Evolutionary conservation across 1,139 yeast genomes (phyloP).

Genomic region (Geotrichum cucujoidarum): DNA sequence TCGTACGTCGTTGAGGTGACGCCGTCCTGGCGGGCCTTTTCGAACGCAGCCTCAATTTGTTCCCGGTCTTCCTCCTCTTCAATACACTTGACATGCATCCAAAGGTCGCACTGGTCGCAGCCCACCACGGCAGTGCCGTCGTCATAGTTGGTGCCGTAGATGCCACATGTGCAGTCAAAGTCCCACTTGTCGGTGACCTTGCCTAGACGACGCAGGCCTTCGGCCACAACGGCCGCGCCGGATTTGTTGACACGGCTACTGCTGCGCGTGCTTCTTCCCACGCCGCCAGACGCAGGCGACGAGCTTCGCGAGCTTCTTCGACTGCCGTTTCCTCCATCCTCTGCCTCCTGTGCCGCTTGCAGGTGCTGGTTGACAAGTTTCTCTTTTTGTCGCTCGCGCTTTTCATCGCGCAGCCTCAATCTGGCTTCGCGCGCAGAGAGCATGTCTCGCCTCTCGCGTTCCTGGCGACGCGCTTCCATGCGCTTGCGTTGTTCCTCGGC

Average conservation of each 20-base stretch:
- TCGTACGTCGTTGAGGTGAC: conserved; percentile 3
- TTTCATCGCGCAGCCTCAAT: conserved; percentile 9
- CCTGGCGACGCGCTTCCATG: conserved; percentile 18
- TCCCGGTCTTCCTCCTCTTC: conserved; percentile 8
- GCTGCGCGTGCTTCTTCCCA: conserved; percentile 9
- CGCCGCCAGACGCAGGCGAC: conserved; percentile 6
- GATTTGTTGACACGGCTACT: conserved; percentile 3
- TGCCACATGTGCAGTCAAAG: conserved; percentile 43
- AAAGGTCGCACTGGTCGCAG: conserved; percentile 41
- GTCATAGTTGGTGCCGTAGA: conserved; percentile 39
- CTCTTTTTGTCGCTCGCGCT: conserved; percentile 1
- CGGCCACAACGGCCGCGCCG: background rate
- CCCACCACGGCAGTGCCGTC: conserved; percentile 38
- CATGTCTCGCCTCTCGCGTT: conserved; percentile 21
- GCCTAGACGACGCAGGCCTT: conserved; percentile 10
- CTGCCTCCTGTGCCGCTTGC: background rate
- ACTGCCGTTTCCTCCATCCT: background rate
- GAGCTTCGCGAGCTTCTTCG: conserved; percentile 5
- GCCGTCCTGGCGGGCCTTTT: conserved; percentile 5
- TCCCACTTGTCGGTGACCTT: conserved; percentile 33
- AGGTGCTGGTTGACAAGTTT: background rate
- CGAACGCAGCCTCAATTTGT: background rate
- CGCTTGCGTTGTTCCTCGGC: conserved; percentile 4
- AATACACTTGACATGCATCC: conserved; percentile 42
- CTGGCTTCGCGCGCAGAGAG: conserved; percentile 12